Percentiles rank a stretch among this genome's conserved stretches.
These are phyloP conservation scores for Fusarium tanahbumbuense DNA, from an alignment of 2,329 filamentous ascomycete species.

Conservation along the genomic window DNA sequence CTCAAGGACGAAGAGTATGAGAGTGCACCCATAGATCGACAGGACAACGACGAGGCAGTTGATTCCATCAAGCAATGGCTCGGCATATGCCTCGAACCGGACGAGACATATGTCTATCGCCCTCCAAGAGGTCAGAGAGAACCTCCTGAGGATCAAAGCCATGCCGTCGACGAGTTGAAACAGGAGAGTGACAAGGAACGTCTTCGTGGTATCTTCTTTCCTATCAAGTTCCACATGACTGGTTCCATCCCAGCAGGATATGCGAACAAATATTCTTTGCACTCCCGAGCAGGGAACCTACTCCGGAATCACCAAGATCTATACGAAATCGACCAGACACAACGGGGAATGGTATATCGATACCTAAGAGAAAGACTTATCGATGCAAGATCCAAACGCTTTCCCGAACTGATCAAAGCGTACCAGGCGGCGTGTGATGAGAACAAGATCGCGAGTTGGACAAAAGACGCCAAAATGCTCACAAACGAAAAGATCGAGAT, in stretches of 20 bases:
- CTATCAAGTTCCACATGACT: conserved; percentile 37
- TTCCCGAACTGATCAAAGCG: conserved; percentile 62
- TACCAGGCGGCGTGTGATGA: conserved; percentile 64
- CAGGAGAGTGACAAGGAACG: conserved; percentile 56
- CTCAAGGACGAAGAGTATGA: conserved; percentile 46
- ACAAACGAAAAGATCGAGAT: conserved; percentile 57
- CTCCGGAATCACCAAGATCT: conserved; percentile 59
- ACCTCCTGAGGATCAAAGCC: neutral
- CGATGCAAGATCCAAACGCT: conserved; percentile 54
- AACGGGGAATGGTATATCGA: conserved; percentile 75
- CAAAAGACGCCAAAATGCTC: conserved; percentile 64
- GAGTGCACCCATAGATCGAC: conserved; percentile 1
- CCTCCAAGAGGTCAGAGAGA: conserved; percentile 36
- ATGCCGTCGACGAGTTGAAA: neutral
- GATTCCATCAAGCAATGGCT: conserved; percentile 35
- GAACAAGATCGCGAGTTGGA: conserved; percentile 68
- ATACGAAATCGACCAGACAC: conserved; percentile 65
- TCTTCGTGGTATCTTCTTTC: conserved; percentile 64
- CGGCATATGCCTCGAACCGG: conserved; percentile 26
- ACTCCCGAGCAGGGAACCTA: conserved; percentile 20
- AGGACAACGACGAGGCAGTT: neutral
- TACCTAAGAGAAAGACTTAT: conserved; percentile 69
- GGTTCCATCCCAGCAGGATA: conserved; percentile 21
- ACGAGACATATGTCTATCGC: conserved; percentile 38
- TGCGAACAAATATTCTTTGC: conserved; percentile 21